Conservation (phyloP, 2,329 filamentous ascomycete species). For the Mycosphaerella sp. region DNA sequence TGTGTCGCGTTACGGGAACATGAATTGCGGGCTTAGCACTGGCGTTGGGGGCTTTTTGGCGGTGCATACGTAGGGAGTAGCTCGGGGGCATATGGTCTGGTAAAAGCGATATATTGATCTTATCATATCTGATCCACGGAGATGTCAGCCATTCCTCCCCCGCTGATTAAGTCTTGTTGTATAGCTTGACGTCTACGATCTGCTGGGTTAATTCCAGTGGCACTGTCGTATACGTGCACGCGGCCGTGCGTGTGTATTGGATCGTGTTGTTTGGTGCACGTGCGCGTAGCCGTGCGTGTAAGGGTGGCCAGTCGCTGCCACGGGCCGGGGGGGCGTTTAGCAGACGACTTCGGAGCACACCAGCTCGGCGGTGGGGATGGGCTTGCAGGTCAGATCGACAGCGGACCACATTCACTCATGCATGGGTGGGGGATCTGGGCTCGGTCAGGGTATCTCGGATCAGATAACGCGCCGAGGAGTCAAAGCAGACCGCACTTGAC, state of each 20-base stretch:
- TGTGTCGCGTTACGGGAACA: background rate
- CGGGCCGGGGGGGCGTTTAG: background rate
- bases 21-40: slow-evolving; percentile 5
- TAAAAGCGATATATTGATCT: background rate
- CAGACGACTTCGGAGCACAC: slow-evolving; percentile 5
- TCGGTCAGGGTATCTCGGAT: background rate
- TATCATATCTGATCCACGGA: background rate
- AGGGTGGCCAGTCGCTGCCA: background rate
- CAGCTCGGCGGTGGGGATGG: background rate
- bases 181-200: background rate
- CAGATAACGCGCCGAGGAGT: slow-evolving; percentile 6
- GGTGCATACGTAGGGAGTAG: background rate
- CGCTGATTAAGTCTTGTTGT: background rate
- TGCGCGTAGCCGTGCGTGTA: background rate
- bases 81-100: background rate
- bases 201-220: background rate
- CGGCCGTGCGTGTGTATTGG: background rate
- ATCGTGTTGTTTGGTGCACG: background rate
- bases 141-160: background rate
- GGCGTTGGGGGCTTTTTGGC: slow-evolving; percentile 1
- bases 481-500: background rate
- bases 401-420: background rate
- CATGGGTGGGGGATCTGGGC: background rate
- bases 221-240: background rate
- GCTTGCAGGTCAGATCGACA: too few species aligned